Base-by-base conservation (phyloP, 139 green algal genomes). In the Pseudopediastrum boryanum region DNA sequence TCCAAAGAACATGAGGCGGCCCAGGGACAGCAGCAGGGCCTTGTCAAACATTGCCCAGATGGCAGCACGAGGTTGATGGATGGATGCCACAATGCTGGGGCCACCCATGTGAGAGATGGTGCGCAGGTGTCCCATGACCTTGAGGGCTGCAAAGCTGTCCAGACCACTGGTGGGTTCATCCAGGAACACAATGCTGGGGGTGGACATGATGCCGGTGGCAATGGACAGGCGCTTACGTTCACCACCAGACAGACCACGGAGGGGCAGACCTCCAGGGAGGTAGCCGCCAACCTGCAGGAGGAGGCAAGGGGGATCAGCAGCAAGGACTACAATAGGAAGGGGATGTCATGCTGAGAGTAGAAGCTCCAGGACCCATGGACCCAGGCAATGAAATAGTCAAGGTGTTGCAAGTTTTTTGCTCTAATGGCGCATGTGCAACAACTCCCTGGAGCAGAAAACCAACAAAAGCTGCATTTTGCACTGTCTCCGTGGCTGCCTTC, bases 11-110 rank as follows among this genome's bases (percentile, higher is more conserved):
- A 90, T 74, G 56, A 85, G 81, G 39, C 76, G 80, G 38, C 85
- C 88, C 8, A 41, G 31, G 0, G 87, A 91, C 48, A 99, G 85
- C 39, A 98, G 82, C 33, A 95, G 73, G 29, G 96, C 77, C 85
- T 98, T 69, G 68, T 98, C 93, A 78, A 99, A 97, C 81, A 97
- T 87, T 38, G 65, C 78, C 79, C 94, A 99, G 59, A 99, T 95
- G 70, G 85, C 90, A 52, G 73, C 78, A 43, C 94, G 88, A 6
- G 94, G 94, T 80, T 98, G 94, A 86, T 98, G 94, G 79, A 98
- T 95, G 68, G 89, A 91, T 13, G 81, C 79, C 2, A 98, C 72
- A 3, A 98, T 89, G 0, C 91, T 95, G 77, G 95, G 87, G 3
- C 90, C 89, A 10, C 86, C 82, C 29, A 89, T 61, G 70, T 89